Evolutionary conservation across 2,329 filamentous ascomycete species (phyloP).

Genomic region (Huntiella decipiens): DNA sequence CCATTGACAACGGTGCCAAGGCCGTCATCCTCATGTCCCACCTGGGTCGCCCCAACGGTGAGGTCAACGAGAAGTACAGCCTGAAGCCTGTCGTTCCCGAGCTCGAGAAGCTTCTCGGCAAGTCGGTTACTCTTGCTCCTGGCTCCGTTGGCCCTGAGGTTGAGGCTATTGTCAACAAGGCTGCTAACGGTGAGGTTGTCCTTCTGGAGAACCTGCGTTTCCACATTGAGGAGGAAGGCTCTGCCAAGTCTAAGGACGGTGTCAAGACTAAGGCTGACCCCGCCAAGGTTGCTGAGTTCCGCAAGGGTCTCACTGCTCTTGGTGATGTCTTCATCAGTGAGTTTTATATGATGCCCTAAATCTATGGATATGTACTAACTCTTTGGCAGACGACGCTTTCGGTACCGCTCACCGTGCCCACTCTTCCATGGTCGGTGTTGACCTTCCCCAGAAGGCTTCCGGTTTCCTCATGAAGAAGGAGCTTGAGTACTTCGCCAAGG

Average conservation of each 20-base stretch:
- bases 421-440: conserved; percentile 96
- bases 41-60: conserved; percentile 85
- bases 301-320: conserved; percentile 82
- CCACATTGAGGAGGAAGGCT: conserved; percentile 95
- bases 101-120: conserved; percentile 76
- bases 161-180: conserved; percentile 74
- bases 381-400: conserved; percentile 52
- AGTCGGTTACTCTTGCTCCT: conserved; percentile 68
- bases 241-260: conserved; percentile 77
- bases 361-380: background rate
- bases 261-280: conserved; percentile 98
- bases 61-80: conserved; percentile 81
- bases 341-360: conserved; percentile 18
- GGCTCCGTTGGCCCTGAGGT: conserved; percentile 83
- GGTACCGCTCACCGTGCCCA: conserved; percentile 95
- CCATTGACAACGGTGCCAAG: conserved; percentile 76
- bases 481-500: conserved; percentile 97
- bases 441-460: conserved; percentile 89
- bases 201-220: conserved; percentile 96
- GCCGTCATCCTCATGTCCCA: conserved; percentile 95
- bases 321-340: conserved; percentile 92
- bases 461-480: conserved; percentile 99
- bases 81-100: conserved; percentile 79
- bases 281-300: conserved; percentile 77
- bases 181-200: conserved; percentile 62